Conservation (phyloP, 1,139 yeast genomes). For the Scheffersomyces parashehatae region DNA sequence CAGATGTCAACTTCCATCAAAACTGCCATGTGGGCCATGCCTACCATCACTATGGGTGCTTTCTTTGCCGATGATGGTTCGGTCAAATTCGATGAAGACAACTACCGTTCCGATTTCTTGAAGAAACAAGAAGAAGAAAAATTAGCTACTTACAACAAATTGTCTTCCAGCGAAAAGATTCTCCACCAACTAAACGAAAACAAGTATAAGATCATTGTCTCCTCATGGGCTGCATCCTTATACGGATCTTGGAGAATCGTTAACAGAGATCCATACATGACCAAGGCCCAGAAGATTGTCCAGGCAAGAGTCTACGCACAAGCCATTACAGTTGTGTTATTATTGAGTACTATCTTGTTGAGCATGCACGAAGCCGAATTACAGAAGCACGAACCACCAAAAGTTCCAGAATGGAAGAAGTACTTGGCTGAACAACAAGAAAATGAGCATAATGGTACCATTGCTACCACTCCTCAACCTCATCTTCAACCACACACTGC, state of each 20-base stretch:
- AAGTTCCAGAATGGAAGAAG: constrained; percentile 44
- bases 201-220: constrained; percentile 75
- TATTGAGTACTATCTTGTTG: constrained; percentile 64
- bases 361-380: constrained; percentile 62
- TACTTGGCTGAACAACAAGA: constrained; percentile 25
- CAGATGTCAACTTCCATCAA: constrained; percentile 45
- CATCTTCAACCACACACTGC: constrained; percentile 68
- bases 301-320: constrained; percentile 96
- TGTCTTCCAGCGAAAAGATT: constrained; percentile 12
- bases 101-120: constrained; percentile 36
- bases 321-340: constrained; percentile 66
- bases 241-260: constrained; percentile 81
- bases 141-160: constrained; percentile 13
- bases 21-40: constrained; percentile 59
- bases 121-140: constrained; percentile 11
- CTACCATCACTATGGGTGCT: constrained; percentile 58
- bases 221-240: constrained; percentile 85
- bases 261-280: constrained; percentile 74
- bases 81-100: constrained; percentile 50
- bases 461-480: constrained; percentile 86
- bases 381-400: constrained; percentile 33
- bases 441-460: constrained; percentile 26
- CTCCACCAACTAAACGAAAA: constrained; percentile 50
- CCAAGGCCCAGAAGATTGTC: constrained; percentile 80
- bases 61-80: constrained; percentile 64